Evolutionary conservation across 305 asterid species (phyloP).

Genomic region (Fraxinus baroniana): DNA sequence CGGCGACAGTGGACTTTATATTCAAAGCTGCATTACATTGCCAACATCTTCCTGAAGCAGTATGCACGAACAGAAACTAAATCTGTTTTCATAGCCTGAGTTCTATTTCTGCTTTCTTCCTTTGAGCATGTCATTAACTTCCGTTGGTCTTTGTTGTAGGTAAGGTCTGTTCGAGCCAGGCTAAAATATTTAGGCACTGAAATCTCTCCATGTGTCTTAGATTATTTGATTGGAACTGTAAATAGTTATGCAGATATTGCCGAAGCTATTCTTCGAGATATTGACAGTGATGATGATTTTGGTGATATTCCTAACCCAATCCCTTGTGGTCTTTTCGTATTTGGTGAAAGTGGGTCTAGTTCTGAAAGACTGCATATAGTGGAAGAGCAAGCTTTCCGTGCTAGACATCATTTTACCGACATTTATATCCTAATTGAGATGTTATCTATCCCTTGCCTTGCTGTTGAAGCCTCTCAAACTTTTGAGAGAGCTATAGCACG

Average conservation of each 20-base stretch:
- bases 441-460: neutral
- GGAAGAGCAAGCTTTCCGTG: conserved; percentile 51
- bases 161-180: conserved; percentile 69
- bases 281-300: conserved; percentile 62
- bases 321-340: conserved; percentile 56
- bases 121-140: conserved; percentile 12
- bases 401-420: conserved; percentile 69
- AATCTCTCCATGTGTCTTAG: conserved; percentile 82
- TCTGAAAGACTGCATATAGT: conserved; percentile 53
- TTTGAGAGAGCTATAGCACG: conserved; percentile 8
- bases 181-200: conserved; percentile 74
- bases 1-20: conserved; percentile 83
- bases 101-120: conserved; percentile 18
- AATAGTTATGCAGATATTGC: conserved; percentile 89
- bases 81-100: conserved; percentile 17
- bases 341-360: conserved; percentile 64
- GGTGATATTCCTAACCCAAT: conserved; percentile 44
- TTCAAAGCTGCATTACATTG: conserved; percentile 93
- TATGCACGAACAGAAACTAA: conserved; percentile 38
- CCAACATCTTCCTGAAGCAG: conserved; percentile 97
- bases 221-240: conserved; percentile 78
- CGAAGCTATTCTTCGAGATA: conserved; percentile 73
- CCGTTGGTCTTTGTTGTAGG: conserved; percentile 52
- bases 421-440: conserved; percentile 18
- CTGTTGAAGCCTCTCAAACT: conserved; percentile 8